Evolutionary conservation across 441 rosid genomes (phyloP).

Genomic region (Kokia cookei): DNA sequence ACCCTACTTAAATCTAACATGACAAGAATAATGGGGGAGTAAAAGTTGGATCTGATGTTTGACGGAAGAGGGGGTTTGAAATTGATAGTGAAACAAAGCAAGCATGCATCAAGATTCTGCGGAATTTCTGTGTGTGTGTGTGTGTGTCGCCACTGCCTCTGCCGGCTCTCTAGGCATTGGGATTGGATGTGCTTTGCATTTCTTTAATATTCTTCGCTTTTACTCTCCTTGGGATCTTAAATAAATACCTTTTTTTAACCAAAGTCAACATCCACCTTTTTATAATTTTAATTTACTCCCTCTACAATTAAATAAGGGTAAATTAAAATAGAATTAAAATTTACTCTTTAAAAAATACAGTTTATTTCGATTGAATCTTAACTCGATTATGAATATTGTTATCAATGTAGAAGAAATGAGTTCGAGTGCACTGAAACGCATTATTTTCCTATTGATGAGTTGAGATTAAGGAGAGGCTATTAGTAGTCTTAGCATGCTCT

Average conservation of each 20-base stretch:
- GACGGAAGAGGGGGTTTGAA: background rate
- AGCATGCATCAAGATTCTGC: conserved; percentile 5
- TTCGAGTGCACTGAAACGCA: accelerated
- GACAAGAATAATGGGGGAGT: background rate
- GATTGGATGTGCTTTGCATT: background rate
- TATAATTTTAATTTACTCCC: too few species aligned
- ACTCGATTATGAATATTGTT: too few species aligned
- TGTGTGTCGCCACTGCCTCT: background rate
- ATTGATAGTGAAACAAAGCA: background rate
- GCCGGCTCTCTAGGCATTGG: conserved; percentile 18
- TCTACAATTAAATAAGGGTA: too few species aligned
- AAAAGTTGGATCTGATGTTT: conserved; percentile 6
- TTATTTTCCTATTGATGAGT: too few species aligned
- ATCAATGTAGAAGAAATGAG: accelerated
- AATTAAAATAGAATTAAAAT: too few species aligned
- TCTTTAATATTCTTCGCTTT: background rate
- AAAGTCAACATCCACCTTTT: conserved; percentile 1
- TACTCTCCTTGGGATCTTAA: background rate
- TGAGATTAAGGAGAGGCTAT: too few species aligned
- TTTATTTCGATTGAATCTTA: too few species aligned
- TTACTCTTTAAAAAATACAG: too few species aligned
- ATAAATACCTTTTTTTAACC: background rate
- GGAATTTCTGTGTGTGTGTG: conserved; percentile 5
- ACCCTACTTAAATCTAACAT: accelerated
- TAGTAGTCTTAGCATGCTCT: too few species aligned